Base-by-base conservation (phyloP, 176 grass and related monocot species). In the Rhynchospora pubera region DNA sequence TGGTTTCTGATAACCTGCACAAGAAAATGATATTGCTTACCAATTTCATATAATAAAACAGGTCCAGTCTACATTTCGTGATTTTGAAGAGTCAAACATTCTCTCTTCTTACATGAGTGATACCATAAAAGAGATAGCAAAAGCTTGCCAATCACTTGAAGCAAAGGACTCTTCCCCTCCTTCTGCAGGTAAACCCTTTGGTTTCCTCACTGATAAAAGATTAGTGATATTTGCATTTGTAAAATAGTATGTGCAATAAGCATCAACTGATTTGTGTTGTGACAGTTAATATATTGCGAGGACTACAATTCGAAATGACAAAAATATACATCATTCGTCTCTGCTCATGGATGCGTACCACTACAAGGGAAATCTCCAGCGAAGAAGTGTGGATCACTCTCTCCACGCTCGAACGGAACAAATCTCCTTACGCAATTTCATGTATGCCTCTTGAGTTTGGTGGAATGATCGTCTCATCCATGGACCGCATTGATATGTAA, bases 71-170 rank as follows among this genome's bases (percentile, higher is more conserved):
- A 90, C 89, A 69, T 99, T 99, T 83, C 87, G 90, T 91, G 96
- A 95, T 89, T 99, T 99, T 78, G 93, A 93, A 82, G 96, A 93
- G 90, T 91, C 85, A 67, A 95, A 95, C 80, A 95, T 99, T 95
- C 89, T 95, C 48, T 10, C 26, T 79, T 84, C 91, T 62, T 93
- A 83, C 78, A 99, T 95, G 96, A 87, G 86, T 73, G 91, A 93
- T 78, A 80, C 87, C 26, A 91, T 99, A 84, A 99, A 90, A 84
- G 96, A 93, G 83, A 91, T 99, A 87, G 85, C 89, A 80, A 95
- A 99, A 78, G 84, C 92, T 45, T 95, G 96, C 84, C 89, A 91
- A 62, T 86, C 89, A 51, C 86, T 99, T 60, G 96, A 99, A 85
- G 93, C 89, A 58, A 99, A 99, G 58, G 96, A 99, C 78, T 99